phyloP scores from a whole-genome alignment of 202 grass and related monocot genomes.

The Dendrocalamus latiflorus region DNA sequence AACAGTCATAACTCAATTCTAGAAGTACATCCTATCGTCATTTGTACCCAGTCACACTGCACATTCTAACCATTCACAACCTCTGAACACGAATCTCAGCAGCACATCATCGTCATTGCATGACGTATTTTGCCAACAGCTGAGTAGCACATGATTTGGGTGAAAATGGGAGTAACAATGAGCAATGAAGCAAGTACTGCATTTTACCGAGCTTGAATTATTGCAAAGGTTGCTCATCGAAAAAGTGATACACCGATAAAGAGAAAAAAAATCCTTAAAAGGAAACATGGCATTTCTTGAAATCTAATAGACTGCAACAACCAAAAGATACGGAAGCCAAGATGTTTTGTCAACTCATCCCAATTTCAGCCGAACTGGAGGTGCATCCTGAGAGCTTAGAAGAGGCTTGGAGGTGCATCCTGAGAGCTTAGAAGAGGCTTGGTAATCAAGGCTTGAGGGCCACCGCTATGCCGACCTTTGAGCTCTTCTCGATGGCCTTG shows the following conservation, averaged over 20 bases:
- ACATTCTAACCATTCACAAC: background rate
- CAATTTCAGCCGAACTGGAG: constrained; percentile 23
- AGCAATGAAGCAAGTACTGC: constrained; percentile 14
- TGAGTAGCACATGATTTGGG: background rate
- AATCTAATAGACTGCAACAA: constrained; percentile 41
- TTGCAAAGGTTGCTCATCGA: constrained; percentile 40
- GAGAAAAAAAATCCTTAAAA: constrained; percentile 22
- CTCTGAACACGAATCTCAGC: background rate
- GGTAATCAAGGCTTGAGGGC: constrained; percentile 73
- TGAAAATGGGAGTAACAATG: background rate
- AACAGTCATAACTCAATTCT: too few species aligned
- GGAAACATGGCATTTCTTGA: constrained; percentile 31
- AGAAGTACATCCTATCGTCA: too few species aligned
- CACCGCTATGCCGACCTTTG: constrained; percentile 67
- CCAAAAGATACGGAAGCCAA: constrained; percentile 10
- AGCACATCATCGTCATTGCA: too few species aligned
- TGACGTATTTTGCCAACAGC: background rate
- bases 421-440: background rate
- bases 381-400: constrained; percentile 9
- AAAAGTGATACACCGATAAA: constrained; percentile 14
- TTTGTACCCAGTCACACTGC: too few species aligned
- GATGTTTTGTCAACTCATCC: constrained; percentile 9
- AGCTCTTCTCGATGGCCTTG: constrained; percentile 96
- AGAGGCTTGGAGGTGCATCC: background rate
- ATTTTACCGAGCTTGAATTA: constrained; percentile 45